Base-by-base conservation (phyloP, 176 grass and related monocot genomes). In the Saccharum spontaneum region DNA sequence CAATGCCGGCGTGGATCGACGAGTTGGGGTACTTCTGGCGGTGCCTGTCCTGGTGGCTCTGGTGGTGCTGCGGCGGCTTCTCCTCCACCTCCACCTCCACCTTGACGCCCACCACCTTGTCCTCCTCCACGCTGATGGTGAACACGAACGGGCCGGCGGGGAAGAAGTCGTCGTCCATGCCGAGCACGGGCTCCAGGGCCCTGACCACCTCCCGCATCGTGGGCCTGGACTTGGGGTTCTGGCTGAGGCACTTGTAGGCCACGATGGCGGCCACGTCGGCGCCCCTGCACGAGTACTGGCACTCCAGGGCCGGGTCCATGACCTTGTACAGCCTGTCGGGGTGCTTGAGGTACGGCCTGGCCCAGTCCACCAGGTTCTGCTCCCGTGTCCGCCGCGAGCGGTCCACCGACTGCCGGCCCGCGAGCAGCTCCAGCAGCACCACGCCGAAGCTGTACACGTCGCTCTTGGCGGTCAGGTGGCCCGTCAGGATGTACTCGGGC, bases 401-500 rank as follows among this genome's bases (percentile, higher is more conserved):
- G 78, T 93, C 90, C 15, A 98, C 90, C 0, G 81, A 92, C 20
- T 61, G 78, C 1, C 93, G 82, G 14, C 95, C 95, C 0, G 89
- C 36, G 6, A 98, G 76, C 10, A 97, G 94, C 77, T 97, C 94
- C 4, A 94, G 14, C 0, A 97, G 67, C 37, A 97, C 92, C 0
- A 97, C 94, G 24, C 94, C 94, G 0, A 97, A 97, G 8, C 92
- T 92, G 63, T 97, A 97, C 7, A 97, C 94, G 15, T 97, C 94
- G 6, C 94, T 94, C 80, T 92, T 97, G 13, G 92, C 78, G 0
- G 95, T 98, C 2, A 98, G 89, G 52, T 98, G 95, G 0, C 95
- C 94, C 0, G 95, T 98, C 85, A 95, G 90, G 79, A 98, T 88
- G 45, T 98, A 98, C 82, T 98, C 95, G 0, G 95, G 95, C 0